These are phyloP conservation scores for Gamarada debralockiae DNA, from an alignment of 495 filamentous ascomycete genomes.

Conservation along the genomic window DNA sequence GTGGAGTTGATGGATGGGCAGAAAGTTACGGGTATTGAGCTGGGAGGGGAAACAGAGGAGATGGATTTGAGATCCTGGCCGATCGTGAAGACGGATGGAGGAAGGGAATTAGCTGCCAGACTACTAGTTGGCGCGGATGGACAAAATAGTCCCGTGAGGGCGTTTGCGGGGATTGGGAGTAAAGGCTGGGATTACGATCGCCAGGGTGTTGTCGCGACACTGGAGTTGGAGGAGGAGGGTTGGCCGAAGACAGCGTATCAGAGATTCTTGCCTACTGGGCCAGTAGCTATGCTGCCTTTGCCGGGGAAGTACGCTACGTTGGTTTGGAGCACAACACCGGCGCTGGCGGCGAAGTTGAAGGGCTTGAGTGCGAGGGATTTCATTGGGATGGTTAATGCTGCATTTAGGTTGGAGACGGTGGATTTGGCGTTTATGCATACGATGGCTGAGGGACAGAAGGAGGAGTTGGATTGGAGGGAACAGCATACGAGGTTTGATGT, in stretches of 20 bases:
- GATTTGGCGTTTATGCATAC: slow-evolving; percentile 80
- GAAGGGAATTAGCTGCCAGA: slow-evolving; percentile 65
- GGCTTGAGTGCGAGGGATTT: slow-evolving; percentile 67
- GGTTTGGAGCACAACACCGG: slow-evolving; percentile 88
- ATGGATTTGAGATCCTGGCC: slow-evolving; percentile 85
- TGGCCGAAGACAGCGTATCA: slow-evolving; percentile 81
- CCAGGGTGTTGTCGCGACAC: slow-evolving; percentile 86
- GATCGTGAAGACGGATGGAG: slow-evolving; percentile 61
- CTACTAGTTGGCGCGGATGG: slow-evolving; percentile 93
- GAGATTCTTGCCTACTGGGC: slow-evolving; percentile 88
- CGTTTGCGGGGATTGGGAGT: slow-evolving; percentile 80
- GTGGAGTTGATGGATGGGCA: slow-evolving; percentile 70
- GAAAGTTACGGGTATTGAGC: slow-evolving; percentile 69
- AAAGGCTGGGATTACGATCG: slow-evolving; percentile 91
- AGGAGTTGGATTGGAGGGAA: slow-evolving; percentile 78
- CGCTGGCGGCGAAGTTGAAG: slow-evolving; percentile 77
- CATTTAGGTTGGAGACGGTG: slow-evolving; percentile 74
- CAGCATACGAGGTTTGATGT: slow-evolving; percentile 57
- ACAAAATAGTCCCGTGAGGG: slow-evolving; percentile 87
- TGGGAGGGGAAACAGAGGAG: slow-evolving; percentile 65
- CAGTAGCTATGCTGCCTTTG: slow-evolving; percentile 84
- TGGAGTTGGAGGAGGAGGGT: slow-evolving; percentile 60
- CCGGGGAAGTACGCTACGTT: slow-evolving; percentile 78
- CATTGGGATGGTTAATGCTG: slow-evolving; percentile 85
- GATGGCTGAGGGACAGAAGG: slow-evolving; percentile 55